A percentile compares a stretch with the other conserved stretches of the same genome.
Evolutionary conservation across 2,329 filamentous ascomycete species (phyloP).

Genomic region (Colletotrichum trifolii): DNA sequence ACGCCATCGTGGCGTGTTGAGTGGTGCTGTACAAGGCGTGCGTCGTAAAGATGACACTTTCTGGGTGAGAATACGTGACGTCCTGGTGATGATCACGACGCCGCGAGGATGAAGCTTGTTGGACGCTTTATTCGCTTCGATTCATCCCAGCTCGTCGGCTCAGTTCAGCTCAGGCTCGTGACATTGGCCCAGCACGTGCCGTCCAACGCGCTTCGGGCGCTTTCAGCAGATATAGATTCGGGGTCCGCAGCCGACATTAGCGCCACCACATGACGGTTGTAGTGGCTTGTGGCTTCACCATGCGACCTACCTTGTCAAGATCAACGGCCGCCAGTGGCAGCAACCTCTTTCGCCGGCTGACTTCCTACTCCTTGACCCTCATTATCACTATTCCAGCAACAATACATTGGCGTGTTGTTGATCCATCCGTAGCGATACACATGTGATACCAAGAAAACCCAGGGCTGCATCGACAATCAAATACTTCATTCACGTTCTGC

Average conservation of each 20-base stretch:
- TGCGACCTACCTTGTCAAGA: not conserved
- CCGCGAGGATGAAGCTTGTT: not conserved
- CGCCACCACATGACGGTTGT: not conserved
- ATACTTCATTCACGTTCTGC: too few relatives aligned
- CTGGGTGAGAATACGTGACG: not conserved
- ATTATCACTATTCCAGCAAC: too few relatives aligned
- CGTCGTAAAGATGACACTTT: not conserved
- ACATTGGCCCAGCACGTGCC: constrained; percentile 25
- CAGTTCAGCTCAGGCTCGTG: constrained; percentile 21
- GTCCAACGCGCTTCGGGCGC: constrained; percentile 10
- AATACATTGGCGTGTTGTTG: too few relatives aligned
- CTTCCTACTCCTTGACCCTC: too few relatives aligned
- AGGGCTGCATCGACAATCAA: too few relatives aligned
- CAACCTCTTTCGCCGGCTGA: too few relatives aligned
- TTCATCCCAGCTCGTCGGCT: constrained; percentile 3
- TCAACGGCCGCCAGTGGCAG: too few relatives aligned
- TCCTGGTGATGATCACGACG: not conserved
- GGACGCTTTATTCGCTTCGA: not conserved
- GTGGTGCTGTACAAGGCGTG: not conserved
- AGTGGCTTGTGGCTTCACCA: not conserved
- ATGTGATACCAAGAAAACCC: too few relatives aligned
- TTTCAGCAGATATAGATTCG: not conserved
- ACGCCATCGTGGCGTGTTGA: constrained; percentile 1
- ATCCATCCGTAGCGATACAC: too few relatives aligned
- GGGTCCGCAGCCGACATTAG: constrained; percentile 4